These are phyloP conservation scores for Triangularia setosa DNA, from an alignment of 2,329 filamentous ascomycete species.

Conservation along the genomic window DNA sequence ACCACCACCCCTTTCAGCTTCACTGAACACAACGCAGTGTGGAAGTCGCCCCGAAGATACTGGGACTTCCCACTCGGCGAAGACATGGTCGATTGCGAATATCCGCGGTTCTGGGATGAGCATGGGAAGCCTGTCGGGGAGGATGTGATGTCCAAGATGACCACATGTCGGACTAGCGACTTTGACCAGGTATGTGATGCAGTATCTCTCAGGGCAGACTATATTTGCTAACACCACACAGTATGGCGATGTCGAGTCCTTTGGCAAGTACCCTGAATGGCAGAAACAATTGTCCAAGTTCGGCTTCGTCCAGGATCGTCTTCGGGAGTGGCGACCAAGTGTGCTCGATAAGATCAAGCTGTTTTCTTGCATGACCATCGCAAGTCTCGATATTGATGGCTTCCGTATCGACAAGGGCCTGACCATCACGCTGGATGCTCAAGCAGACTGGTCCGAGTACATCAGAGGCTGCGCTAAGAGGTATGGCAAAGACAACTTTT, in stretches of 20 bases:
- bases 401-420: conserved; percentile 64
- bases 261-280: conserved; percentile 60
- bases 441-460: conserved; percentile 54
- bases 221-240: conserved; percentile 25
- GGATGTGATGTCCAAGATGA: conserved; percentile 43
- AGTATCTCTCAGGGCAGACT: not conserved
- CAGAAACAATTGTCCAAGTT: conserved; percentile 61
- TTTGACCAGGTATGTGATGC: conserved; percentile 41
- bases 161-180: conserved; percentile 56
- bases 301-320: conserved; percentile 61
- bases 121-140: conserved; percentile 47
- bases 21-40: conserved; percentile 53
- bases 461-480: conserved; percentile 53
- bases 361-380: conserved; percentile 60
- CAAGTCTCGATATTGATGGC: conserved; percentile 60
- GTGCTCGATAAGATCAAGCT: conserved; percentile 55
- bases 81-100: conserved; percentile 49
- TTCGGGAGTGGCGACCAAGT: conserved; percentile 58
- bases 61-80: conserved; percentile 54
- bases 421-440: conserved; percentile 58
- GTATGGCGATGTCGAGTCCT: conserved; percentile 60
- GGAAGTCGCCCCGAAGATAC: conserved; percentile 52
- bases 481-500: conserved; percentile 61
- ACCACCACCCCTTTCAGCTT: conserved; percentile 50
- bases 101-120: conserved; percentile 59